These are phyloP conservation scores for Hortaea werneckii DNA, from an alignment of 2,329 filamentous ascomycete species.

Conservation along the genomic window DNA sequence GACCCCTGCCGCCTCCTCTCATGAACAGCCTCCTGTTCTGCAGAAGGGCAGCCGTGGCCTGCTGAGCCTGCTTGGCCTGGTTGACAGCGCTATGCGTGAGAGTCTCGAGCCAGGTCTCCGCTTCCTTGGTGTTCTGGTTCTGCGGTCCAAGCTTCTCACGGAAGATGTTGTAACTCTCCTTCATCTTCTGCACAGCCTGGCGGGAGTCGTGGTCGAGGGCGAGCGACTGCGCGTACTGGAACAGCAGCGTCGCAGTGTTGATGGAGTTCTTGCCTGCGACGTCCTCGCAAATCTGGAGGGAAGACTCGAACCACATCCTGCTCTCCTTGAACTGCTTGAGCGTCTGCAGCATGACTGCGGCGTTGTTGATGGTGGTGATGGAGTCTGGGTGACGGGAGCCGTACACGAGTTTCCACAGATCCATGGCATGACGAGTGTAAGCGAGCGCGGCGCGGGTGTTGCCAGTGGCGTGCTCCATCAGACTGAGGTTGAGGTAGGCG, in stretches of 20 bases:
- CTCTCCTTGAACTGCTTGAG: slow-evolving; percentile 93
- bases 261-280: slow-evolving; percentile 81
- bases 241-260: slow-evolving; percentile 87
- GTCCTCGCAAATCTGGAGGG: slow-evolving; percentile 76
- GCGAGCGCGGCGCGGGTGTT: slow-evolving; percentile 80
- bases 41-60: slow-evolving; percentile 44
- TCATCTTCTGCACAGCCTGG: slow-evolving; percentile 83
- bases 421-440: slow-evolving; percentile 85
- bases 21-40: slow-evolving; percentile 18
- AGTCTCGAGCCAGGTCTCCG: slow-evolving; percentile 91
- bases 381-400: slow-evolving; percentile 89
- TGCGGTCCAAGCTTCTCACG: slow-evolving; percentile 73
- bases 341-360: slow-evolving; percentile 94
- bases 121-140: slow-evolving; percentile 96
- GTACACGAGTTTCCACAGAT: slow-evolving; percentile 96
- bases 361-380: slow-evolving; percentile 98
- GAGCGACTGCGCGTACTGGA: slow-evolving; percentile 92
- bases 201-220: slow-evolving; percentile 94
- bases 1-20: slow-evolving; percentile 16
- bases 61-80: slow-evolving; percentile 86
- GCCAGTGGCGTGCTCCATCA: slow-evolving; percentile 86
- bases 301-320: slow-evolving; percentile 91
- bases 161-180: slow-evolving; percentile 95
- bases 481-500: slow-evolving; percentile 87
- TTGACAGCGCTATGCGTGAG: slow-evolving; percentile 90